These are phyloP conservation scores for Nepenthes mirabilis DNA, from an alignment of 148 eudicot species.

Conservation along the genomic window DNA sequence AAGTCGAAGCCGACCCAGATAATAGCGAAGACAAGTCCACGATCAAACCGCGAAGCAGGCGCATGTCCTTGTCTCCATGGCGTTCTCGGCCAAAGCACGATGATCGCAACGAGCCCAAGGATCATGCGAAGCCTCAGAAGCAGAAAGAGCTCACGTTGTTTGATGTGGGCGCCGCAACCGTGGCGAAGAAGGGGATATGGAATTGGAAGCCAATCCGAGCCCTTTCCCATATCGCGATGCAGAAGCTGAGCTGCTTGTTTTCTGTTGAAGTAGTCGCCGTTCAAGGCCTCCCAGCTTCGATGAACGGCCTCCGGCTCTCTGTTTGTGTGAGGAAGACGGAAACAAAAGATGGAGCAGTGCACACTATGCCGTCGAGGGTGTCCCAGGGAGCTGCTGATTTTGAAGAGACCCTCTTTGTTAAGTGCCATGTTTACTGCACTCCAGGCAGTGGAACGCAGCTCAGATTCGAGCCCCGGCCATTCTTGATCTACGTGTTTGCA, in stretches of 20 bases:
- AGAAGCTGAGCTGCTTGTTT: conserved; percentile 80
- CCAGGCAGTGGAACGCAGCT: conserved; percentile 21
- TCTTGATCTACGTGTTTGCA: conserved; percentile 53
- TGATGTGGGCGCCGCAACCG: conserved; percentile 15
- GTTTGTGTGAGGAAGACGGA: conserved; percentile 88
- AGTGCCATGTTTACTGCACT: conserved; percentile 72
- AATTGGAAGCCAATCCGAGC: conserved; percentile 94
- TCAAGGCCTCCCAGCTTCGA: conserved; percentile 71
- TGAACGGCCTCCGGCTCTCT: conserved; percentile 84
- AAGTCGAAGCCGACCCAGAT: conserved; percentile 4
- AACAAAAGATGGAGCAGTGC: conserved; percentile 71
- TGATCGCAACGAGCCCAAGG: conserved; percentile 10
- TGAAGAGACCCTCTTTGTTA: conserved; percentile 72
- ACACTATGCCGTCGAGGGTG: conserved; percentile 94
- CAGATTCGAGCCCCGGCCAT: conserved; percentile 79
- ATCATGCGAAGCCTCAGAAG: conserved; percentile 6
- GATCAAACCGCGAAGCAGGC: conserved; percentile 46
- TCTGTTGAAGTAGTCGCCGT: conserved; percentile 83
- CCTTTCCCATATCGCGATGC: conserved; percentile 73
- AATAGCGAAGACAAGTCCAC: conserved; percentile 18
- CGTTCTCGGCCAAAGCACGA: conserved; percentile 54
- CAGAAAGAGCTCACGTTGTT: conserved; percentile 14
- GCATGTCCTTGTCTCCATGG: conserved; percentile 91
- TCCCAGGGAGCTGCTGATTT: conserved; percentile 91
- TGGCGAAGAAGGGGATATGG: conserved; percentile 77